Percentiles rank a stretch among this genome's conserved stretches.
These are phyloP conservation scores for Fusarium camptoceras DNA, from an alignment of 2,329 filamentous ascomycete genomes.

Conservation along the genomic window DNA sequence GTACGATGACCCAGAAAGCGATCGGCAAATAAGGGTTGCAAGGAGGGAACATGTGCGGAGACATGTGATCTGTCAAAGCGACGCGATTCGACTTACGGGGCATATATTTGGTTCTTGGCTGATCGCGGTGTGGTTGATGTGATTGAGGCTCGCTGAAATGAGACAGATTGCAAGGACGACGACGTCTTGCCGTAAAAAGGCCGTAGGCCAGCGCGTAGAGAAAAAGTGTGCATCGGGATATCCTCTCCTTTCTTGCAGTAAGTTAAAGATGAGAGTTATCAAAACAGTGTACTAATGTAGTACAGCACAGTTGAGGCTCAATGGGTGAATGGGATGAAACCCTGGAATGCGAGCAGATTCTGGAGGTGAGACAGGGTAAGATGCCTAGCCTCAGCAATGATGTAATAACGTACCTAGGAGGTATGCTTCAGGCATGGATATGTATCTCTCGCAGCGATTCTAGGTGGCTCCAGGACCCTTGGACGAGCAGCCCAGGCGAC, in stretches of 20 bases:
- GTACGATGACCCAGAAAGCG: slow-evolving; percentile 16
- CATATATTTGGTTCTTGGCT: slow-evolving; percentile 52
- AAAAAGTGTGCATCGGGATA: slow-evolving; percentile 11
- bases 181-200: slow-evolving; percentile 13
- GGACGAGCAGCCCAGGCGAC: neutral
- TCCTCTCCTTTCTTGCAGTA: neutral
- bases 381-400: slow-evolving; percentile 18
- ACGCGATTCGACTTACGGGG: slow-evolving; percentile 48
- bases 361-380: slow-evolving; percentile 21
- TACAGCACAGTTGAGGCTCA: slow-evolving; percentile 9
- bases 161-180: slow-evolving; percentile 4
- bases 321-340: slow-evolving; percentile 17
- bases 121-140: slow-evolving; percentile 43
- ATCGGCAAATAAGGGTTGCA: slow-evolving; percentile 41
- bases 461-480: slow-evolving; percentile 18
- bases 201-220: slow-evolving; percentile 18
- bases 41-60: slow-evolving; percentile 19
- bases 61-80: slow-evolving; percentile 24
- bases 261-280: neutral
- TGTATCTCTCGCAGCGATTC: slow-evolving; percentile 8
- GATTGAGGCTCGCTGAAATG: slow-evolving; percentile 29
- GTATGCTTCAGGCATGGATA: neutral
- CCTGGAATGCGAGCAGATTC: slow-evolving; percentile 12
- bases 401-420: too few species aligned
- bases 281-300: neutral